Conservation (phyloP, 805 yeast genomes). For the Suhomyces canberraensis region DNA sequence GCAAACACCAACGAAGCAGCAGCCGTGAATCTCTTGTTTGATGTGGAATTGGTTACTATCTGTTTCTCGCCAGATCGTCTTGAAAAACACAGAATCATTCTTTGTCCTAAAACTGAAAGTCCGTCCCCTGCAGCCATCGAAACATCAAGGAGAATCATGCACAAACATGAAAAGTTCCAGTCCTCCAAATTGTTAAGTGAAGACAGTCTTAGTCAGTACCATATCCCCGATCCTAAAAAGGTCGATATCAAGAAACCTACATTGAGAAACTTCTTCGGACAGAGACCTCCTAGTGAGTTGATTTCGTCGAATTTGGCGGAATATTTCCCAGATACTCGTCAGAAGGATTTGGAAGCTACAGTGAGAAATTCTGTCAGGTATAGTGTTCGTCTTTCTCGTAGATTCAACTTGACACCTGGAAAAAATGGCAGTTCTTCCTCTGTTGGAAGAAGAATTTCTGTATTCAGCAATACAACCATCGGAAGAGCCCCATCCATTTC, state of each 20-base stretch:
- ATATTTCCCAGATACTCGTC: slow-evolving; percentile 83
- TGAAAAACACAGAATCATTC: slow-evolving; percentile 67
- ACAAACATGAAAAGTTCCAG: slow-evolving; percentile 23
- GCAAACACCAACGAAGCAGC: slow-evolving; percentile 11
- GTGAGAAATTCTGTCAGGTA: slow-evolving; percentile 80
- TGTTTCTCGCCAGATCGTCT: slow-evolving; percentile 72
- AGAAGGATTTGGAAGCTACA: slow-evolving; percentile 70
- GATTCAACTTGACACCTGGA: slow-evolving; percentile 23
- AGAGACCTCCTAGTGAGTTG: slow-evolving; percentile 89
- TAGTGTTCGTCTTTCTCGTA: slow-evolving; percentile 58
- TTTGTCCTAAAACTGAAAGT: slow-evolving; percentile 59
- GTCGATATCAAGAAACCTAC: slow-evolving; percentile 10
- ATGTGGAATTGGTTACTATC: slow-evolving; percentile 76
- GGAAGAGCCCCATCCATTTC: slow-evolving; percentile 19
- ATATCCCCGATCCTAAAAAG: slow-evolving; percentile 17
- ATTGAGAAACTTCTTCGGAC: slow-evolving; percentile 64
- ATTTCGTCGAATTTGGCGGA: slow-evolving; percentile 87
- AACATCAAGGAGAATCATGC: slow-evolving; percentile 48
- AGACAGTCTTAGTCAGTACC: slow-evolving; percentile 19
- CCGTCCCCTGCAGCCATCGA: slow-evolving; percentile 64
- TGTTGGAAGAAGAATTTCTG: slow-evolving; percentile 10
- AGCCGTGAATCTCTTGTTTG: slow-evolving; percentile 51
- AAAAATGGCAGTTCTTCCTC: slow-evolving; percentile 7
- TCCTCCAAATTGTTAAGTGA: slow-evolving; percentile 1
- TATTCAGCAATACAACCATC: slow-evolving; percentile 8